Base-by-base conservation (phyloP, 805 yeast genomes). In the Candida pseudoglaebosa region DNA sequence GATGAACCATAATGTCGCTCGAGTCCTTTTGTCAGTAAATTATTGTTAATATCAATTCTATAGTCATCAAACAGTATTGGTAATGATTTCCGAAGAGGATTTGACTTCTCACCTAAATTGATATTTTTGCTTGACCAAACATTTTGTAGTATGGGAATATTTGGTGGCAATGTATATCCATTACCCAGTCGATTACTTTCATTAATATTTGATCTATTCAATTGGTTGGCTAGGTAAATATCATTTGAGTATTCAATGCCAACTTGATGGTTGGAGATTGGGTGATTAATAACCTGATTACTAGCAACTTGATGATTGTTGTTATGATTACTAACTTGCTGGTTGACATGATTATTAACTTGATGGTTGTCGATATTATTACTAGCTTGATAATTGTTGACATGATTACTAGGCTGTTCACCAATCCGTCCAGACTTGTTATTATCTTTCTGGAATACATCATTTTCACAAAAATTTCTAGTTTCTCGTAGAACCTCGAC, bases 111-210 rank as follows among this genome's bases (percentile, higher is more conserved):
- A 15, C 13, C 29, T 26, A n/a, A n/a, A n/a, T n/a, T 26, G 29
- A 10, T 6, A 10, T 6, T 26, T 13, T 15, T 26, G 5, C 5
- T 26, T 9, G 13, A 5, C 29, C 29, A 26, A 9, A 10, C 29
- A 26, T 26, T 26, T 5, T n/a, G 13, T 26, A 26, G 29, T 26
- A 26, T 26, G 29, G 29, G 29, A 5, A 26, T 26, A 26, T 26
- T 26, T 12, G 29, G 29, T 26, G 29, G 29, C 13, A 26, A 10
- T 5, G 29, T 26, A 26, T 26, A 26, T 10, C 29, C 29, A 13
- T 26, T 26, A 9, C 29, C 29, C 29, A 26, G 29, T 26, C 29
- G 29, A 10, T 5, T 5, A 26, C 13, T 26, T 26, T 26, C 29
- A 7, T 5, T n/a, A 6, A 13, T 26, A 15, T 10, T 26, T 15